Conservation (phyloP, 164 flowering plant genomes). For the Annona squamosa region DNA sequence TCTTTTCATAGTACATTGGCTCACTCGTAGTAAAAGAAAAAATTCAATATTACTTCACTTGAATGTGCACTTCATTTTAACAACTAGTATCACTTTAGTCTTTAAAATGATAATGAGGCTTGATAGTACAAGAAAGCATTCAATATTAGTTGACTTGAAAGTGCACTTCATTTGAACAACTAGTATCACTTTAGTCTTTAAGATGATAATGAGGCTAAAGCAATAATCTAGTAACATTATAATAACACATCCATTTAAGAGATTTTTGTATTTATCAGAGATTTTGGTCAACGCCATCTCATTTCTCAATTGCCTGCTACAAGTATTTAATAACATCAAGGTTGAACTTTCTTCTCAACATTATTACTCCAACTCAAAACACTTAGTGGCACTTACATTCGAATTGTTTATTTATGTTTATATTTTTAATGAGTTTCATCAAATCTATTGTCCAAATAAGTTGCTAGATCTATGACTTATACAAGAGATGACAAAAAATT, state of each 20-base stretch:
- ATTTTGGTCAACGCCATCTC: conserved; percentile 98
- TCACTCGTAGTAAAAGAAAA: neutral
- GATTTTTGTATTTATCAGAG: conserved; percentile 67
- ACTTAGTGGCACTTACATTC: conserved; percentile 71
- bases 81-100: neutral
- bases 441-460: too few species aligned
- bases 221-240: neutral
- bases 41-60: neutral
- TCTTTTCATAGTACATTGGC: too few species aligned
- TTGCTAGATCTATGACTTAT: too few species aligned
- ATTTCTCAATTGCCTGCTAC: conserved; percentile 85
- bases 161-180: neutral
- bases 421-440: too few species aligned
- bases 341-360: conserved; percentile 88
- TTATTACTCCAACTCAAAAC: conserved; percentile 94
- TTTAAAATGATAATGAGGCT: neutral
- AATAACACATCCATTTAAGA: neutral
- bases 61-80: neutral
- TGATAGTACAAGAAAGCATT: neutral
- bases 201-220: neutral
- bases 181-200: neutral
- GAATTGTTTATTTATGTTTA: too few species aligned
- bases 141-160: neutral
- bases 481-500: too few species aligned
- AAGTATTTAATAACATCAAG: conserved; percentile 87